Base-by-base conservation (phyloP, 1,139 yeast genomes). In the Saccharomyces hybrid region DNA sequence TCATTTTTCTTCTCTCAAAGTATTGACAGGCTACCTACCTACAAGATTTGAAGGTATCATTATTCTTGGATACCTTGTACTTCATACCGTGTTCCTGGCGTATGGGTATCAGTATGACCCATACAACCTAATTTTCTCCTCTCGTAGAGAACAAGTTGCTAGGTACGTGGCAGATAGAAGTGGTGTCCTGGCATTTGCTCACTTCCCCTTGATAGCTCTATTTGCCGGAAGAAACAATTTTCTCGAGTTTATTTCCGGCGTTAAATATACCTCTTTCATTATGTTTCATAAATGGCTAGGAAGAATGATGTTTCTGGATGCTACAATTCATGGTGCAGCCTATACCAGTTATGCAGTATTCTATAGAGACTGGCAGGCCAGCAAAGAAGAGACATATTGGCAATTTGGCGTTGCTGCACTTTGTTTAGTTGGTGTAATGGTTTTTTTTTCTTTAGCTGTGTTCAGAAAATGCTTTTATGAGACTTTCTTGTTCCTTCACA, bases 381-480 rank as follows among this genome's bases (percentile, higher is more conserved):
- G 63, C 1, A 41, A 46, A 16, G 49, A 52, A 20, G 57, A 58
- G 48, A 14, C 48, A 8, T 64, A 61, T 51, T 72, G 70, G 67
- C 70, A 74, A 60, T 80, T 82, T 75, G 95, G 95, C 54, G 42
- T 38, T 4, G 77, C 77, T 51, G 80, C 84, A 1, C 55, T 73
- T 1, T 68, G 76, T 51, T 60, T 76, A 28, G 72, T 73, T 46
- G 62, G 72, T 27, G 48, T 80, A 3, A 69, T 84, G 61, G 61
- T 75, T 26, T 66, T 79, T 55, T 76, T 78, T 47, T 83, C 87
- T 1, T 62, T 74, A 53, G 76, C 78, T 54, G 52, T 56, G 30
- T 67, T 87, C 60, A 78, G 96, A 68, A 78, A 76, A 51, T 65
- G 67, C 55, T 72, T 73, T 58, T 88, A 89, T 67, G 96, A 88